Evolutionary conservation across 108 stramenopile species (phyloP).

Genomic region (Mediolabrus comicus): DNA sequence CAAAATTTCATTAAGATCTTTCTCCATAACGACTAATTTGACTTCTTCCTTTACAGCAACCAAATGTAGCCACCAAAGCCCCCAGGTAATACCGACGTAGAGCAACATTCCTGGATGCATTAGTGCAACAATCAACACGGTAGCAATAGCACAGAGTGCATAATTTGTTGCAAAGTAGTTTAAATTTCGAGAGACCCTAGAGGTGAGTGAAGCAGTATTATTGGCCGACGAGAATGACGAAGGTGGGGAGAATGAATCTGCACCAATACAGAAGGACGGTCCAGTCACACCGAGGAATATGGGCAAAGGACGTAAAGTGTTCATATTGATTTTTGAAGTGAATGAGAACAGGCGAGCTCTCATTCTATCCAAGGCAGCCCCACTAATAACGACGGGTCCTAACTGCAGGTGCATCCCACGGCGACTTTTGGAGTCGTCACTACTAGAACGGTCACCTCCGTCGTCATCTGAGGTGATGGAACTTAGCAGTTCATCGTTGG

Average conservation of each 20-base stretch:
- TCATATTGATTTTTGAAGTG: conserved; percentile 60
- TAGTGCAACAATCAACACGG: conserved; percentile 73
- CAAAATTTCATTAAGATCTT: conserved; percentile 64
- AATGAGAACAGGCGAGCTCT: conserved; percentile 33
- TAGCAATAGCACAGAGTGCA: conserved; percentile 59
- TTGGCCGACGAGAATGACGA: conserved; percentile 51
- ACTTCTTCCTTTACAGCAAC: conserved; percentile 69
- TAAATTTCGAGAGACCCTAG: conserved; percentile 71
- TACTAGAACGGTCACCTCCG: background rate
- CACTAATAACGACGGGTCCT: conserved; percentile 36
- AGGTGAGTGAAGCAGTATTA: conserved; percentile 38
- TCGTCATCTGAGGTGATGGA: background rate
- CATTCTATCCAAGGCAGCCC: conserved; percentile 41
- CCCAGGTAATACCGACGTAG: conserved; percentile 58
- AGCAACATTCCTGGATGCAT: conserved; percentile 84
- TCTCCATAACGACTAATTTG: conserved; percentile 52
- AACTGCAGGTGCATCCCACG: conserved; percentile 32
- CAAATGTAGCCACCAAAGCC: conserved; percentile 65
- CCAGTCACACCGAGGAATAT: conserved; percentile 70
- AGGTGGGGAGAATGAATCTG: conserved; percentile 77
- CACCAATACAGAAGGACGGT: conserved; percentile 68
- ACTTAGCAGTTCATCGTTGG: background rate
- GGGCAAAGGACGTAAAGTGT: conserved; percentile 74
- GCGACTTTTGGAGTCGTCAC: conserved; percentile 19
- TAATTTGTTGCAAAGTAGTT: conserved; percentile 86